Conservation (phyloP, 805 yeast species). For the Kuraishia cidri region DNA sequence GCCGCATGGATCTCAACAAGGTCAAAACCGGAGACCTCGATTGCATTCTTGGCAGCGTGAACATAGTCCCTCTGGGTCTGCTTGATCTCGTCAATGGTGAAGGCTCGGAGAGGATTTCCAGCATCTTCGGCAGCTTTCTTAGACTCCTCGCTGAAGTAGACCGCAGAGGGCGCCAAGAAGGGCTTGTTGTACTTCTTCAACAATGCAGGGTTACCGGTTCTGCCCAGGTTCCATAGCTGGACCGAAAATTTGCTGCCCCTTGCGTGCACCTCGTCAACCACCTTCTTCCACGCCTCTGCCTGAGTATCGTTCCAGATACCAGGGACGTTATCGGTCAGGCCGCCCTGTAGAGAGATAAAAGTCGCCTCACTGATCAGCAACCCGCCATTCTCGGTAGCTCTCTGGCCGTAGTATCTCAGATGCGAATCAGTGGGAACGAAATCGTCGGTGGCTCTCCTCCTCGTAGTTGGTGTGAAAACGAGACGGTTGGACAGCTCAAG, state of each 20-base stretch:
- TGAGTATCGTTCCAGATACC: slow-evolving; percentile 42
- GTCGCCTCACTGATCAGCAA: slow-evolving; percentile 56
- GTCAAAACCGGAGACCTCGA: slow-evolving; percentile 28
- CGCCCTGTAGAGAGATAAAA: slow-evolving; percentile 28
- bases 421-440: slow-evolving; percentile 37
- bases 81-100: slow-evolving; percentile 2
- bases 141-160: slow-evolving; percentile 22
- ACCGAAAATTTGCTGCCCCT: slow-evolving; percentile 34
- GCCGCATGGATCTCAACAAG: slow-evolving; percentile 32
- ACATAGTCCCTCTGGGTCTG: slow-evolving; percentile 21
- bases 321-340: slow-evolving; percentile 34
- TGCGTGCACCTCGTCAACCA: slow-evolving; percentile 39
- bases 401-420: slow-evolving; percentile 44
- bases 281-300: slow-evolving; percentile 36
- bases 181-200: slow-evolving; percentile 25
- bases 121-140: slow-evolving; percentile 19
- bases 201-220: slow-evolving; percentile 25
- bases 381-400: slow-evolving; percentile 51
- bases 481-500: slow-evolving; percentile 27
- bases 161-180: slow-evolving; percentile 29
- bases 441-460: slow-evolving; percentile 28
- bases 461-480: slow-evolving; percentile 43
- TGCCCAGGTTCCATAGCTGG: slow-evolving; percentile 48
- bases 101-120: neutral
- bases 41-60: slow-evolving; percentile 31